Conservation (phyloP, 2,329 filamentous ascomycete species). For the Fusarium succisae region DNA sequence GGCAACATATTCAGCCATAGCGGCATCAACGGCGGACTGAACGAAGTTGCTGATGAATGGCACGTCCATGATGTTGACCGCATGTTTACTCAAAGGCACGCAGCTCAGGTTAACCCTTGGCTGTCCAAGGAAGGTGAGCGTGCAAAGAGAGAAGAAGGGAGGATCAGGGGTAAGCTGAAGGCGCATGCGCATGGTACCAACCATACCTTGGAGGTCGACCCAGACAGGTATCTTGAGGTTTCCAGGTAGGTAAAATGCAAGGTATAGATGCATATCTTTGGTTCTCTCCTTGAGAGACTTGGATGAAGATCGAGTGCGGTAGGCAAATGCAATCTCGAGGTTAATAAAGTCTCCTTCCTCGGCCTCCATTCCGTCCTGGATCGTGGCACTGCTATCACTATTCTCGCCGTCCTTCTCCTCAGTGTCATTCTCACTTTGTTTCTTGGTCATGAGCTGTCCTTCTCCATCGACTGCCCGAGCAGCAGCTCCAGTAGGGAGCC, state of each 20-base stretch:
- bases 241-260: slow-evolving; percentile 74
- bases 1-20: slow-evolving; percentile 78
- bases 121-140: slow-evolving; percentile 78
- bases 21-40: slow-evolving; percentile 77
- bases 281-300: slow-evolving; percentile 75
- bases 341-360: slow-evolving; percentile 84
- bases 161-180: slow-evolving; percentile 80
- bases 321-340: slow-evolving; percentile 78
- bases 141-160: slow-evolving; percentile 80
- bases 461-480: slow-evolving; percentile 67
- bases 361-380: slow-evolving; percentile 72
- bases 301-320: slow-evolving; percentile 69
- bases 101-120: slow-evolving; percentile 77
- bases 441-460: slow-evolving; percentile 61
- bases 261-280: slow-evolving; percentile 70
- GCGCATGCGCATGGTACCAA: slow-evolving; percentile 75
- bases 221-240: slow-evolving; percentile 70
- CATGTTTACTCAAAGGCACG: slow-evolving; percentile 73
- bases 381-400: slow-evolving; percentile 47
- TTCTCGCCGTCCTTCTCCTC: slow-evolving; percentile 50
- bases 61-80: slow-evolving; percentile 78
- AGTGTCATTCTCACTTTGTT: slow-evolving; percentile 47
- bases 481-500: slow-evolving; percentile 77
- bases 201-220: slow-evolving; percentile 77
- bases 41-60: slow-evolving; percentile 80